These are phyloP conservation scores for Gautieria morchelliformis DNA, from an alignment of 768 basidiomycete genomes.

Conservation along the genomic window DNA sequence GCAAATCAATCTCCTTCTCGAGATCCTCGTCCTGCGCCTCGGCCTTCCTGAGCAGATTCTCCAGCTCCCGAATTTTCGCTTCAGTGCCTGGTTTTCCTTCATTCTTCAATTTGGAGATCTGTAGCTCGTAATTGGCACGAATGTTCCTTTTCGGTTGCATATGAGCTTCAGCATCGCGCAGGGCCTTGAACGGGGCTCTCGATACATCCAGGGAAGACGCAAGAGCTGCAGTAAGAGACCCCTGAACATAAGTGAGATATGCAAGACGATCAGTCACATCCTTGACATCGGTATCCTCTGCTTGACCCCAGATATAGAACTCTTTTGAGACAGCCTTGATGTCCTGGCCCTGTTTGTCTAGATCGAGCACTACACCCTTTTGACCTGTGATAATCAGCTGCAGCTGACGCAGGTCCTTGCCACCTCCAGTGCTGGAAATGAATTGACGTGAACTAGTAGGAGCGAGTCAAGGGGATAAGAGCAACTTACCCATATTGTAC, in stretches of 20 bases:
- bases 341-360: constrained; percentile 57
- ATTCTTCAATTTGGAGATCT: constrained; percentile 59
- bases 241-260: constrained; percentile 71
- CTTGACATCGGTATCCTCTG: constrained; percentile 59
- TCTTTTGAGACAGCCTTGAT: constrained; percentile 72
- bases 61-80: constrained; percentile 59
- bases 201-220: constrained; percentile 54
- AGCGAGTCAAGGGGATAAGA: not conserved
- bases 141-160: constrained; percentile 53
- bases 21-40: constrained; percentile 51
- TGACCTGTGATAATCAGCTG: constrained; percentile 74
- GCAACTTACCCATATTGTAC: constrained; percentile 63
- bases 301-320: constrained; percentile 76
- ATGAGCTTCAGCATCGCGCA: constrained; percentile 60
- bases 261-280: constrained; percentile 80
- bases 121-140: constrained; percentile 45
- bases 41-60: constrained; percentile 55
- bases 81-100: constrained; percentile 56
- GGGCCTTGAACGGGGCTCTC: constrained; percentile 55
- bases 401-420: constrained; percentile 17
- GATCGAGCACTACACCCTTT: constrained; percentile 72
- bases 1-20: constrained; percentile 62
- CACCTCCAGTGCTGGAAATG: not conserved
- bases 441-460: not conserved
- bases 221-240: constrained; percentile 52